Evolutionary conservation across 2,329 filamentous ascomycete genomes (phyloP), one percentile per base, ranked within the genome.

Genomic region (Penicillium sp.): DNA sequence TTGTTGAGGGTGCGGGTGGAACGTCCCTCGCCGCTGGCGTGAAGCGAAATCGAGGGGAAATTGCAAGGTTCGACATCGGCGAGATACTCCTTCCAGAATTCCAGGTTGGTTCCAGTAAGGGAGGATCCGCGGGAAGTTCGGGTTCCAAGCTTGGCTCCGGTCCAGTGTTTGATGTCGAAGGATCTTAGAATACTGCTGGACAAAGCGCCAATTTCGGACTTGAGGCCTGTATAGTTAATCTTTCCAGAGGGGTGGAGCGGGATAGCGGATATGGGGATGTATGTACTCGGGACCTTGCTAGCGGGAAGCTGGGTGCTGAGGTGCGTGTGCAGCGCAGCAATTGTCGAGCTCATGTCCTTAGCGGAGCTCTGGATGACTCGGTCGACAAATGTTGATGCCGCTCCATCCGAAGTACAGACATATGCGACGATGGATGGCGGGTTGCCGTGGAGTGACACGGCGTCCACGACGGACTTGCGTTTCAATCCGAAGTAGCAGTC

Each of bases 51-150:
- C 0, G 56, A 42, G 3, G 75, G 76, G 55, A 78, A 77, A 42
- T 72, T 62, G 54, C 75, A 78, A 1, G 76, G 72, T 56, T 78
- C 74, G 20, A 72, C 50, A 8, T 72, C 74, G 1, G 65, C 62
- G 6, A 78, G 64, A 38, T 76, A 72, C 0, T 61, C 55, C 47
- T 70, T 75, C 76, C 76, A 78, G 55, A 75, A 77, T 13, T 63
- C 58, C 13, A 74, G 50, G 31, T 69, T 70, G 3, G 55, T 59
- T 20, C 66, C 61, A 5, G 62, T 60, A 49, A 53, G 45, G 6
- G 39, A 50, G 27, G 39, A 57, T 47, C 44, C 46, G 2, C n/a
- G 43, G 4, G 32, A 55, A 20, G 4, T 32, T 1, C 46, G 55
- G 18, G 53, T 54, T 1, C 51, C 49, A 10, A 59, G 31, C 12